Percentiles rank a stretch among this genome's conserved stretches.
These are phyloP conservation scores for Elongisporangium undulatum DNA, from an alignment of 352 stramenopile genomes.

Conservation along the genomic window DNA sequence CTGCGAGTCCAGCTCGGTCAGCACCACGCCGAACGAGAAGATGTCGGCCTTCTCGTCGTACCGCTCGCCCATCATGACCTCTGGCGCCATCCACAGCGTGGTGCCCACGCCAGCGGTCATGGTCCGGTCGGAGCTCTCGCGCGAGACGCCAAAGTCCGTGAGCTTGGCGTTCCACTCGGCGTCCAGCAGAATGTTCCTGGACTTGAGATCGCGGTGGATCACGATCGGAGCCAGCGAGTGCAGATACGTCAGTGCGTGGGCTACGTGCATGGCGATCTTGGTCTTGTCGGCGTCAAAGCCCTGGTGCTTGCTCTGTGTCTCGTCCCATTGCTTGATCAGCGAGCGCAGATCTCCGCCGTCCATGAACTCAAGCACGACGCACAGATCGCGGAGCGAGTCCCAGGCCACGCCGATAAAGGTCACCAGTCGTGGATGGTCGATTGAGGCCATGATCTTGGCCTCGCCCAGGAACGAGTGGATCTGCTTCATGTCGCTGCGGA, in stretches of 20 bases:
- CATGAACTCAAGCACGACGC: conserved; percentile 36
- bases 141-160: conserved; percentile 40
- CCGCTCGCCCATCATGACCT: conserved; percentile 38
- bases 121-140: conserved; percentile 23
- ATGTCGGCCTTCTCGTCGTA: conserved; percentile 47
- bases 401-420: conserved; percentile 54
- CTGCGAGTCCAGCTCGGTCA: conserved; percentile 41
- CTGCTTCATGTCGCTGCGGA: conserved; percentile 33
- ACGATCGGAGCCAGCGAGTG: conserved; percentile 36
- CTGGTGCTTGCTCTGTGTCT: too few species aligned
- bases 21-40: conserved; percentile 40
- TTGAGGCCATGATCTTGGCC: conserved; percentile 45
- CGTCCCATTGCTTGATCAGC: too few species aligned
- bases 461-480: conserved; percentile 60
- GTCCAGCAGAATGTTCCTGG: conserved; percentile 47
- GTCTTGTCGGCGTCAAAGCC: conserved; percentile 38
- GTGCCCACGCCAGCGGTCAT: conserved; percentile 44
- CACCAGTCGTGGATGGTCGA: conserved; percentile 58
- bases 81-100: conserved; percentile 34
- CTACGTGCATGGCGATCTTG: conserved; percentile 35
- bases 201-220: conserved; percentile 56
- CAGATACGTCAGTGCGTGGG: conserved; percentile 43
- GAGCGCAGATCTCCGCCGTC: too few species aligned
- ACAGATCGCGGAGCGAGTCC: conserved; percentile 24
- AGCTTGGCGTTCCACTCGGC: conserved; percentile 31